Evolutionary conservation across 1,284 basidiomycete genomes (phyloP), one percentile per base, ranked within the genome.

Genomic region (Heterobasidion annosum): DNA sequence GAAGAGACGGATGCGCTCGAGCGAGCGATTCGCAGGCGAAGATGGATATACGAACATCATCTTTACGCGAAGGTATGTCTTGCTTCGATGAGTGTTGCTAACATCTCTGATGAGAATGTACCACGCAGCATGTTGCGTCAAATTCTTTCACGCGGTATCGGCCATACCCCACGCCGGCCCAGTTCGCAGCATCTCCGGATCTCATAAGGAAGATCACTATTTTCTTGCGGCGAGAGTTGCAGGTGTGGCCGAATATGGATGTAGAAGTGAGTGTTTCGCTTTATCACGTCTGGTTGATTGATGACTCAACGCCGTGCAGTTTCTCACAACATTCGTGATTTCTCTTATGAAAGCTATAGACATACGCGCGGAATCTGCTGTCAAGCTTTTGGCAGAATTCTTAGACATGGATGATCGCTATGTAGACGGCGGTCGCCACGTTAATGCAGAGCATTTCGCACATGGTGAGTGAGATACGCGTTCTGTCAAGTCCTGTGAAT

Each of bases 331-430:
- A 1, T 91, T 93, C 69, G 87, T 84, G 18, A 72, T 93, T 54
- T 89, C 88, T 1, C 73, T 95, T 59, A 88, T 94, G 81, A 89
- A 91, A 67, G 78, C 88, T 1, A 82, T 94, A 55, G 92, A 95
- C 68, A 87, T 94, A 56, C 88, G 92, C 46, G 88, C 91, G 9
- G 89, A 94, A 67, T 82, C 85, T 19, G 87, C 91, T 34, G 77
- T 94, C 47, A 85, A 88, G 61, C 70, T 94, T 9, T 73, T 95
- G 4, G 75, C 87, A 10, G 92, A 93, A 61, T 92, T 93, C 68
- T 74, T 95, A 40, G 92, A 94, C 64, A 77, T 90, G 68, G 86
- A 87, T 59, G 66, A 68, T 7, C 73, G 76, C 2, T 80, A 80
- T 58, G 66, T 70, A 12, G 75, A 78, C 51, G 82, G 80, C 12